phyloP scores from a whole-genome alignment of 257 asterid species.

The Solanum chilense region DNA sequence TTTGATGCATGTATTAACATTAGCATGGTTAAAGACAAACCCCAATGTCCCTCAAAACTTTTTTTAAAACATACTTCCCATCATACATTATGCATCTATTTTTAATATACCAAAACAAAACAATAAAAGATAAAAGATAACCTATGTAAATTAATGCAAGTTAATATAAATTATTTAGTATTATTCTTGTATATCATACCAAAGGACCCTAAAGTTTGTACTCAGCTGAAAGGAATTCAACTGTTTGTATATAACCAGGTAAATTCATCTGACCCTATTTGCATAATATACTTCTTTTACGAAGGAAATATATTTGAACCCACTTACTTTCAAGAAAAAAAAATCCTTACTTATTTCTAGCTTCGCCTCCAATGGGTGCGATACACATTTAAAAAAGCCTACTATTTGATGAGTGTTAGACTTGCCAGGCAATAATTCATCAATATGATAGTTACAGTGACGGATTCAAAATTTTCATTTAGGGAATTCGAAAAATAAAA shows the following conservation, averaged over 20 bases:
- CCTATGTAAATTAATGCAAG: too few species aligned
- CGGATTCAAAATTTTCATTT: too few species aligned
- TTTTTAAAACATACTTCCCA: not conserved
- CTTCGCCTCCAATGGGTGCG: not conserved
- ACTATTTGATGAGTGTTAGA: too few species aligned
- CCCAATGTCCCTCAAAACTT: not conserved
- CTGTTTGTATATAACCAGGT: not conserved
- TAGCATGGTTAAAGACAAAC: not conserved
- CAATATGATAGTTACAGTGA: not conserved
- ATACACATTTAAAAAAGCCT: not conserved
- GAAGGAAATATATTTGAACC: not conserved
- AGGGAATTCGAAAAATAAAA: too few species aligned
- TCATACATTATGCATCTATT: too few species aligned
- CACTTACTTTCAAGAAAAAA: too few species aligned
- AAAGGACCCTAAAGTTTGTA: not conserved
- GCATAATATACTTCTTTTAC: not conserved
- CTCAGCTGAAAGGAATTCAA: not conserved
- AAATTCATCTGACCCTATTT: not conserved
- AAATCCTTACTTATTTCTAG: too few species aligned
- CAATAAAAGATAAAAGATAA: too few species aligned
- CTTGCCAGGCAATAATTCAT: not conserved
- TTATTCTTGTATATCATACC: not conserved
- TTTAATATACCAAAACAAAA: too few species aligned
- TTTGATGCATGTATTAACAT: not conserved
- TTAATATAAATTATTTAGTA: rapidly evolving